Evolutionary conservation across 805 yeast genomes (phyloP).

Genomic region (Saturnispora hagleri): DNA sequence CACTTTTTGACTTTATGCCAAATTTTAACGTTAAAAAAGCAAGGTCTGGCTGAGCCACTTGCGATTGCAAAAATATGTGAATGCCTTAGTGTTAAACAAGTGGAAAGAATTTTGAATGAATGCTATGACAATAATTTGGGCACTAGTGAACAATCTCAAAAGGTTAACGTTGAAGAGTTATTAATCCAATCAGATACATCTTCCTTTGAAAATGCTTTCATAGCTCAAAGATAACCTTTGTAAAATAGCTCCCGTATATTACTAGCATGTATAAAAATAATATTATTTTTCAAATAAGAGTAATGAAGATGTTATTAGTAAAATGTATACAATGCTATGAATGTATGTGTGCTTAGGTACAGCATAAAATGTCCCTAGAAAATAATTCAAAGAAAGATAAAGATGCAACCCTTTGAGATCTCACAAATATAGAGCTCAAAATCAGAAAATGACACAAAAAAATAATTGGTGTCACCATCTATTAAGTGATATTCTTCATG

Average conservation of each 20-base stretch:
- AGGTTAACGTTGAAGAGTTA: neutral
- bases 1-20: slow-evolving; percentile 10
- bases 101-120: slow-evolving; percentile 9
- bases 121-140: slow-evolving; percentile 1
- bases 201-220: slow-evolving; percentile 1
- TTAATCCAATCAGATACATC: neutral
- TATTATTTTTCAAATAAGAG: neutral
- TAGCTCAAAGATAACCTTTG: slow-evolving; percentile 3
- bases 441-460: no score
- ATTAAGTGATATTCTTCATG: no score
- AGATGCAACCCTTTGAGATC: neutral
- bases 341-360: neutral
- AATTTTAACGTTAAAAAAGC: slow-evolving; percentile 9
- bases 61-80: slow-evolving; percentile 4
- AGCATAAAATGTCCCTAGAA: neutral
- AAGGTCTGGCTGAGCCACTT: slow-evolving; percentile 9
- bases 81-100: slow-evolving; percentile 6
- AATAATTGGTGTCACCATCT: no score
- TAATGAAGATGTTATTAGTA: neutral
- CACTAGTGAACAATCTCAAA: neutral
- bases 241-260: neutral
- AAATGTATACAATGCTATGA: neutral
- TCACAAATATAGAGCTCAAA: neutral
- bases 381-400: neutral
- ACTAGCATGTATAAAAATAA: neutral